These are phyloP conservation scores for Solanum appendiculatum DNA, from an alignment of 257 asterid species.

Conservation along the genomic window DNA sequence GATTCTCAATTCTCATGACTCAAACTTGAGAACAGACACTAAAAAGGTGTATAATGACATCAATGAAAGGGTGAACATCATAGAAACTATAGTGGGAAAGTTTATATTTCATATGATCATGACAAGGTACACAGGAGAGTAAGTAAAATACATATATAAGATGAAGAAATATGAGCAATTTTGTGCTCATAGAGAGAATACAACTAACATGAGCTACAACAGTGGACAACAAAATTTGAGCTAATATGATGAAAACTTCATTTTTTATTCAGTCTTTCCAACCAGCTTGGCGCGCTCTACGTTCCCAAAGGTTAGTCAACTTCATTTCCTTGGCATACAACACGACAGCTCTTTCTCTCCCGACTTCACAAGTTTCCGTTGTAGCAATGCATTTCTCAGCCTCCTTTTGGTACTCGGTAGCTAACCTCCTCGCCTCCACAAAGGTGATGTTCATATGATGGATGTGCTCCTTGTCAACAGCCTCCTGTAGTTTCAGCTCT, in stretches of 20 bases:
- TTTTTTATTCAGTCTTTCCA: conserved; percentile 60
- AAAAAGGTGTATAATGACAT: background rate
- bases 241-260: background rate
- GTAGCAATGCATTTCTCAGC: conserved; percentile 87
- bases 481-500: conserved; percentile 79
- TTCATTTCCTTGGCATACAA: conserved; percentile 68
- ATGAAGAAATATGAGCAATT: background rate
- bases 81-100: background rate
- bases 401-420: conserved; percentile 76
- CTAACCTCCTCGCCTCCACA: conserved; percentile 75
- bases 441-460: conserved; percentile 79
- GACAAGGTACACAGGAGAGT: background rate
- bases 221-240: background rate
- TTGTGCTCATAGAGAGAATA: background rate
- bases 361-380: conserved; percentile 87
- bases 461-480: conserved; percentile 48
- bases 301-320: conserved; percentile 65
- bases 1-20: background rate
- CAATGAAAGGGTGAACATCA: background rate
- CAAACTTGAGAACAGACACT: background rate
- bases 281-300: conserved; percentile 74
- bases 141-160: background rate
- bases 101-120: background rate
- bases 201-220: background rate
- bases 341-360: conserved; percentile 69